Percentiles rank a stretch among this genome's conserved stretches.
These are phyloP conservation scores for Pisolithus orientalis DNA, from an alignment of 768 basidiomycete genomes.

Conservation along the genomic window DNA sequence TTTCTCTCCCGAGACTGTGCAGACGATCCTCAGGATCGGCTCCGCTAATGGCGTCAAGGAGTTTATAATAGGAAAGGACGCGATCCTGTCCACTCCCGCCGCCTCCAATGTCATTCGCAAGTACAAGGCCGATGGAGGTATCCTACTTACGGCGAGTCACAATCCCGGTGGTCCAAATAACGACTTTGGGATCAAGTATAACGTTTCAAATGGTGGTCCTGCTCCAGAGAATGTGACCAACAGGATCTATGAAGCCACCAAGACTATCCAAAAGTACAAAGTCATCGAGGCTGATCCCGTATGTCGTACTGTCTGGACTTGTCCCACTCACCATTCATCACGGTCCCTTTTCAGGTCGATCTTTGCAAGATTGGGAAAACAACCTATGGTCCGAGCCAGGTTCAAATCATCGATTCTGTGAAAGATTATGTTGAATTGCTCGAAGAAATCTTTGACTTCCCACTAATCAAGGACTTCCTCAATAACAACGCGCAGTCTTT, in stretches of 20 bases:
- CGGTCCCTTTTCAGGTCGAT: conserved; percentile 51
- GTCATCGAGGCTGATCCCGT: conserved; percentile 72
- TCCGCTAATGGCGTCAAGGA: conserved; percentile 90
- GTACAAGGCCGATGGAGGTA: conserved; percentile 94
- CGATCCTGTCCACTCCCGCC: conserved; percentile 94
- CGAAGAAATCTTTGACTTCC: conserved; percentile 90
- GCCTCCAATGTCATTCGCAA: conserved; percentile 94
- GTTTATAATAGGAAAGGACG: conserved; percentile 87
- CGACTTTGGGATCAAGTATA: conserved; percentile 99
- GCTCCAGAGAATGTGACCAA: conserved; percentile 96
- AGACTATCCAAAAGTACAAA: conserved; percentile 82
- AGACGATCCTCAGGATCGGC: conserved; percentile 89
- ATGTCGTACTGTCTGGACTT: conserved; percentile 7
- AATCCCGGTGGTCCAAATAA: conserved; percentile 98
- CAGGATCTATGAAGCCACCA: conserved; percentile 89
- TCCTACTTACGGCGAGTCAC: conserved; percentile 93
- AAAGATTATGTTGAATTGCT: conserved; percentile 81
- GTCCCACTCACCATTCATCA: background rate
- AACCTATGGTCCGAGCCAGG: conserved; percentile 74
- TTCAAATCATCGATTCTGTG: conserved; percentile 93
- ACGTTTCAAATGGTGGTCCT: conserved; percentile 94
- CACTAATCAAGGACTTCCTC: conserved; percentile 86
- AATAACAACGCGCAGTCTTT: conserved; percentile 58
- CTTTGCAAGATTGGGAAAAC: conserved; percentile 76
- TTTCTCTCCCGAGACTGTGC: conserved; percentile 80